Evolutionary conservation across 208 protist species (phyloP).

Genomic region (Leishmania arabica): DNA sequence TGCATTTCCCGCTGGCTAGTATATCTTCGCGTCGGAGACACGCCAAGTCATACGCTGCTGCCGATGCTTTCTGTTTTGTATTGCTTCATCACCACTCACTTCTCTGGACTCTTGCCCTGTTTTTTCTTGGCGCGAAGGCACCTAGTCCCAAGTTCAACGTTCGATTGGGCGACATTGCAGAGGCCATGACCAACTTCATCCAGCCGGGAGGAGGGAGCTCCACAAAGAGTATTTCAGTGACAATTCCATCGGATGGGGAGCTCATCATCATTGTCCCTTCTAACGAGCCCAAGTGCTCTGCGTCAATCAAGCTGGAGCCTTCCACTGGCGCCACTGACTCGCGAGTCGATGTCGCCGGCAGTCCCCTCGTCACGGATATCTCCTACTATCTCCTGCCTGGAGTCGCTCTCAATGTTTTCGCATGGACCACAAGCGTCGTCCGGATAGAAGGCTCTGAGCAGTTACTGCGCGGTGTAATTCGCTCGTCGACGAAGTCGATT

Average conservation of each 20-base stretch:
- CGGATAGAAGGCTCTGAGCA: slow-evolving; percentile 64
- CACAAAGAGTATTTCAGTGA: slow-evolving; percentile 17
- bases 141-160: background rate
- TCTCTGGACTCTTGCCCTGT: background rate
- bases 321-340: slow-evolving; percentile 43
- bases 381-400: slow-evolving; percentile 72
- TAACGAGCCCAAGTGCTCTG: slow-evolving; percentile 46
- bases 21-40: background rate
- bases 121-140: background rate
- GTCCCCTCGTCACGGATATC: slow-evolving; percentile 66
- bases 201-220: background rate
- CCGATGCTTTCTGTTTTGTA: background rate
- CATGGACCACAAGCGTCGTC: slow-evolving; percentile 64
- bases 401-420: slow-evolving; percentile 47
- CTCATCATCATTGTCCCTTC: slow-evolving; percentile 59
- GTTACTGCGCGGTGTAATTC: slow-evolving; percentile 61
- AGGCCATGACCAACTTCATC: slow-evolving; percentile 16
- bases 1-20: background rate
- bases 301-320: slow-evolving; percentile 54
- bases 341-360: slow-evolving; percentile 72
- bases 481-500: slow-evolving; percentile 48
- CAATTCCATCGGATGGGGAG: slow-evolving; percentile 58
- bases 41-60: background rate
- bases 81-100: background rate
- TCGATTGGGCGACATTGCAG: background rate